Conservation (phyloP, 495 filamentous ascomycete species). For the Cryomyces minteri region DNA sequence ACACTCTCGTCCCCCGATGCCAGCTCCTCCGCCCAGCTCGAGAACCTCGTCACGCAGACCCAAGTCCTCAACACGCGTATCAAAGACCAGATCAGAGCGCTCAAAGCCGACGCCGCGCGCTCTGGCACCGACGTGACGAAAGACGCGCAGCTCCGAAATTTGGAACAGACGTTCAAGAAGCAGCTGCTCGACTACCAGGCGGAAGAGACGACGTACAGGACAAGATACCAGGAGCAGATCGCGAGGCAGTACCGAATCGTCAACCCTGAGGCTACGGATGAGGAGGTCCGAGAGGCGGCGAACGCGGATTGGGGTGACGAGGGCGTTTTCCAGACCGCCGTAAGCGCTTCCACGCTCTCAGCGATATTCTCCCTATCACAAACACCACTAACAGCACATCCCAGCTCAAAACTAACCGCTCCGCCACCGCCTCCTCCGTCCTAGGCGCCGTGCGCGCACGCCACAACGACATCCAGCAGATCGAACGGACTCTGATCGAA, state of each 20-base stretch:
- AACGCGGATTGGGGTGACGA: conserved; percentile 53
- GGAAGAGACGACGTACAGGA: conserved; percentile 45
- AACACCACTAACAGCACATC: neutral
- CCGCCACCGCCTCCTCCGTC: conserved; percentile 40
- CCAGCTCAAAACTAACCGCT: conserved; percentile 51
- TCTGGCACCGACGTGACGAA: conserved; percentile 37
- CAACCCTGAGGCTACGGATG: conserved; percentile 49
- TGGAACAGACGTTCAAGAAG: conserved; percentile 46
- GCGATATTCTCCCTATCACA: neutral
- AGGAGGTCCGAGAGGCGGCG: conserved; percentile 42
- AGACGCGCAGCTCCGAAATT: conserved; percentile 37
- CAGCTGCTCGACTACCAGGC: conserved; percentile 42
- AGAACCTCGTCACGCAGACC: conserved; percentile 42
- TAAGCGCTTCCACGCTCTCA: conserved; percentile 22
- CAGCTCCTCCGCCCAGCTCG: conserved; percentile 28
- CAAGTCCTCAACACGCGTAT: conserved; percentile 46
- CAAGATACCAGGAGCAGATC: conserved; percentile 50
- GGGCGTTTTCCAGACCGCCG: conserved; percentile 59
- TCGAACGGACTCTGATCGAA: conserved; percentile 47
- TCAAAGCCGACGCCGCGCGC: conserved; percentile 42
- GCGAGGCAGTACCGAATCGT: conserved; percentile 57
- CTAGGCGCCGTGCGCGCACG: conserved; percentile 57
- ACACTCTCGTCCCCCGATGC: conserved; percentile 34
- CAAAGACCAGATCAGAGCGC: conserved; percentile 45
- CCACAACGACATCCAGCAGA: conserved; percentile 55